Conservation (phyloP, 768 basidiomycete genomes). For the Solioccasus polychromus region DNA sequence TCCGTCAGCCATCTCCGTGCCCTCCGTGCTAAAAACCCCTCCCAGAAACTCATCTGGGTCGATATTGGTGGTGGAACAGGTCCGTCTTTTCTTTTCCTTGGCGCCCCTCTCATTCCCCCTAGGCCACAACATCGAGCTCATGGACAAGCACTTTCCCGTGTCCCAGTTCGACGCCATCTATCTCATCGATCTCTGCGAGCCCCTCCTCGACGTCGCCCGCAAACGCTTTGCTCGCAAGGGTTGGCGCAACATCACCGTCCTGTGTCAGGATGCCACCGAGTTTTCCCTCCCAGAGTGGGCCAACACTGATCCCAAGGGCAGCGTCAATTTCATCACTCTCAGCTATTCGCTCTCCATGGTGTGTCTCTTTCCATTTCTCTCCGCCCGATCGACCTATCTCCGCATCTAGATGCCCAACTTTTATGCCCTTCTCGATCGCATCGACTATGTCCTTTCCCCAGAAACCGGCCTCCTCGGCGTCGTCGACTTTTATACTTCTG, state of each 20-base stretch:
- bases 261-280: too few species aligned
- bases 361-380: conserved; percentile 50
- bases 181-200: conserved; percentile 73
- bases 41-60: conserved; percentile 64
- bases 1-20: conserved; percentile 59
- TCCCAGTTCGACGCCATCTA: conserved; percentile 65
- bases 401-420: conserved; percentile 53
- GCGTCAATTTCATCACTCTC: conserved; percentile 52
- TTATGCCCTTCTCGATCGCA: conserved; percentile 66
- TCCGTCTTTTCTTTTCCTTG: too few species aligned
- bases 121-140: too few species aligned
- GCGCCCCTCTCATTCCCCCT: too few species aligned
- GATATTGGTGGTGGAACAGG: conserved; percentile 78
- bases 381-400: too few species aligned
- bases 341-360: too few species aligned
- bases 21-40: conserved; percentile 38
- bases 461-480: conserved; percentile 64
- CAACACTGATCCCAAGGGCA: conserved; percentile 49
- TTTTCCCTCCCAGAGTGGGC: too few species aligned
- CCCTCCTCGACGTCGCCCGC: too few species aligned
- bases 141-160: conserved; percentile 60
- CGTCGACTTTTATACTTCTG: conserved; percentile 72
- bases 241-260: too few species aligned
- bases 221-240: too few species aligned
- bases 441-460: too few species aligned